These are phyloP conservation scores for Amanita pallidorosea DNA, from an alignment of 768 basidiomycete genomes.

Conservation along the genomic window DNA sequence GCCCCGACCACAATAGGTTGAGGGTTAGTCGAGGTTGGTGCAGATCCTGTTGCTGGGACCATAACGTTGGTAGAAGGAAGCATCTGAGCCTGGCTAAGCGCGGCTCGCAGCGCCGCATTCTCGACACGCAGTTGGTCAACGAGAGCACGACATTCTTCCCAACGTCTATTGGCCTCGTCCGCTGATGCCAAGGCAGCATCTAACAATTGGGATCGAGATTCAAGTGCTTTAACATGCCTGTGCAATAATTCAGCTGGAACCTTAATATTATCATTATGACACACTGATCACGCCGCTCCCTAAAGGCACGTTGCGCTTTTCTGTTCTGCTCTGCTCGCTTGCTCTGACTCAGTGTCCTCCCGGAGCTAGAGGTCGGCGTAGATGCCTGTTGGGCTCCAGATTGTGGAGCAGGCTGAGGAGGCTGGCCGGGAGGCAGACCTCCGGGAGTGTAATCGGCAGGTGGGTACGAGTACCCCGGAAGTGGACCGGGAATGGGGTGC, in stretches of 20 bases:
- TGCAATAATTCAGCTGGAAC: constrained; percentile 1
- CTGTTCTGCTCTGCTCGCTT: constrained; percentile 93
- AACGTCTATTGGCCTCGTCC: constrained; percentile 80
- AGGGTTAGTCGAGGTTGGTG: background rate
- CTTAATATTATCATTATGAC: constrained; percentile 19
- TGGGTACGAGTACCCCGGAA: constrained; percentile 39
- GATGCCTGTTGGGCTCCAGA: constrained; percentile 8
- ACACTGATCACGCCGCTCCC: constrained; percentile 83
- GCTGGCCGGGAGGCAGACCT: constrained; percentile 17
- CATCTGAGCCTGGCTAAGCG: constrained; percentile 41
- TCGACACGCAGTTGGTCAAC: constrained; percentile 84
- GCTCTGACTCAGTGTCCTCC: constrained; percentile 60
- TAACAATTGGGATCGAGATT: constrained; percentile 75
- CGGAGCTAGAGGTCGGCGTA: constrained; percentile 12
- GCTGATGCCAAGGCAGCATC: constrained; percentile 81
- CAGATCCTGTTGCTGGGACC: background rate
- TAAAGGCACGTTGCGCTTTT: constrained; percentile 87
- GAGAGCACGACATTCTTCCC: constrained; percentile 84
- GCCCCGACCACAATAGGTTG: background rate
- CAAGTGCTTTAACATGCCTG: constrained; percentile 82
- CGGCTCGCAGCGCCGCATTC: constrained; percentile 67
- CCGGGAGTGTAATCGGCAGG: constrained; percentile 42
- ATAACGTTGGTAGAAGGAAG: constrained; percentile 17
- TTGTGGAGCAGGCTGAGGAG: constrained; percentile 19
- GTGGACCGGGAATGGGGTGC: constrained; percentile 30